Conservation (phyloP, 2,329 filamentous ascomycete genomes). For the Cytospora mali region DNA sequence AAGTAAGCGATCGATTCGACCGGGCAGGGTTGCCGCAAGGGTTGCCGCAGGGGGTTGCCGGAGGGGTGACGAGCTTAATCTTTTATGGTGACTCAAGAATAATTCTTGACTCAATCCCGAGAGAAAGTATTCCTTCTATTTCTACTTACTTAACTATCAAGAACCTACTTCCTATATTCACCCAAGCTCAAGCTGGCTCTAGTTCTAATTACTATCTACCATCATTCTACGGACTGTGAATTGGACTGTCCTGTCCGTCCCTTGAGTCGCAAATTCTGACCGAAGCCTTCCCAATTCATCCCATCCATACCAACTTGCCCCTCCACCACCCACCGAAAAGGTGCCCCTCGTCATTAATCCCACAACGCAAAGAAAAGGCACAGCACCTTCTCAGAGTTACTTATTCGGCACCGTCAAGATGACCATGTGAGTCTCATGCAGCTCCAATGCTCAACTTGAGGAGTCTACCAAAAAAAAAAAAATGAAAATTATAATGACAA, state of each 20-base stretch:
- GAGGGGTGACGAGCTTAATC: neutral
- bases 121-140: neutral
- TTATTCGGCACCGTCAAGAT: slow-evolving; percentile 31
- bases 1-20: neutral
- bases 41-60: neutral
- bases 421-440: slow-evolving; percentile 36
- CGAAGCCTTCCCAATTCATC: neutral
- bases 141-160: neutral
- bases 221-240: neutral
- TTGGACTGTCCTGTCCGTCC: neutral
- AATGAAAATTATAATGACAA: too few relatives aligned
- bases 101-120: slow-evolving; percentile 18
- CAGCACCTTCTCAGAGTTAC: slow-evolving; percentile 3
- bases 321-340: slow-evolving; percentile 6
- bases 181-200: neutral
- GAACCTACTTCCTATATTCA: neutral
- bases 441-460: neutral
- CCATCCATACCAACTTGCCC: slow-evolving; percentile 7
- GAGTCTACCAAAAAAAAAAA: too few relatives aligned
- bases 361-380: slow-evolving; percentile 1
- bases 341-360: slow-evolving; percentile 13
- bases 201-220: neutral
- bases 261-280: neutral
- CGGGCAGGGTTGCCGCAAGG: neutral
- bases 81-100: neutral